phyloP scores from a whole-genome alignment of 2,329 filamentous ascomycete genomes.

The Paracoccidioides brasiliensis region DNA sequence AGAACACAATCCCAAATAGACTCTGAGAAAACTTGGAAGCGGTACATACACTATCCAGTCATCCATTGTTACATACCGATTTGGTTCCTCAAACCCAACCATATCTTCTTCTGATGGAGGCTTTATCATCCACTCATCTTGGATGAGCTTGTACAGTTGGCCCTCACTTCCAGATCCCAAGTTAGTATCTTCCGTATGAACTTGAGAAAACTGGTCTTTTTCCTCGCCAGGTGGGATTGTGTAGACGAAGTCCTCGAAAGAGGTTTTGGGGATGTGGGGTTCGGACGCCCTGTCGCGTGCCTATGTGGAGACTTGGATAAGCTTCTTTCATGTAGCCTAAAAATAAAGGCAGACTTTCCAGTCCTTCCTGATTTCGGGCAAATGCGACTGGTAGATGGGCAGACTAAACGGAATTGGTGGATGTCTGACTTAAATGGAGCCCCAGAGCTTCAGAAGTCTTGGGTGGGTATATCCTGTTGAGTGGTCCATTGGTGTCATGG shows the following conservation, averaged over 20 bases:
- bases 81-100: no score
- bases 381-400: conserved; percentile 5
- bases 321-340: no score
- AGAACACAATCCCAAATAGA: no score
- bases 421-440: conserved; percentile 18
- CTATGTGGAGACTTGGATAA: no score
- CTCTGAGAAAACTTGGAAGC: no score
- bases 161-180: conserved; percentile 15
- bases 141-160: background rate
- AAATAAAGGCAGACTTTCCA: no score
- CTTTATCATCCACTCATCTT: no score
- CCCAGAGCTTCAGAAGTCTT: conserved; percentile 14
- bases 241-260: conserved; percentile 11
- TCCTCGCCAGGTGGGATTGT: conserved; percentile 14
- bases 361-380: conserved; percentile 17
- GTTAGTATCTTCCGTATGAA: conserved; percentile 17
- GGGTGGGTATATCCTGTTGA: conserved; percentile 15
- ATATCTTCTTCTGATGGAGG: no score
- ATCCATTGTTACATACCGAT: no score
- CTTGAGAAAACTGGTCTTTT: conserved; percentile 14
- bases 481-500: conserved; percentile 18
- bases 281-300: conserved; percentile 3
- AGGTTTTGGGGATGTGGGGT: conserved; percentile 11
- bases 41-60: no score
- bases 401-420: conserved; percentile 11